phyloP scores from a whole-genome alignment of 2,329 filamentous ascomycete genomes.

The Sphaerostilbella broomeana region DNA sequence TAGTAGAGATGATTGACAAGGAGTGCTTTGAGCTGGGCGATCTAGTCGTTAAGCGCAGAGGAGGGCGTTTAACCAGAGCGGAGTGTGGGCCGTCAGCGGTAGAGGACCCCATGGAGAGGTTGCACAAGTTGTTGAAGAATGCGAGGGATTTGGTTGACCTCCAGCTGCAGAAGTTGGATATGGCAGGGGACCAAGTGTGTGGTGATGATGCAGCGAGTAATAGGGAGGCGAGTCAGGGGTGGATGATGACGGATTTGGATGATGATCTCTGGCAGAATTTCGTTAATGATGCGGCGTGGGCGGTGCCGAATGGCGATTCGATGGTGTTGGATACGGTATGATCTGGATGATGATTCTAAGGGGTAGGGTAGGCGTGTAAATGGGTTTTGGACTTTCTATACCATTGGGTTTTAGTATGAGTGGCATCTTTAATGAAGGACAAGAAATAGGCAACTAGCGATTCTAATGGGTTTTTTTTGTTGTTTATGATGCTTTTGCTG shows the following conservation, averaged over 20 bases:
- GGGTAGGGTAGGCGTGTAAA: background rate
- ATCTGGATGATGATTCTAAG: background rate
- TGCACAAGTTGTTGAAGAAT: constrained; percentile 26
- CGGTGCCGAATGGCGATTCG: constrained; percentile 23
- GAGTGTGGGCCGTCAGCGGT: constrained; percentile 6
- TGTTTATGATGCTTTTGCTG: background rate
- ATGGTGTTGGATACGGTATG: constrained; percentile 17
- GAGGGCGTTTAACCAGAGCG: constrained; percentile 20
- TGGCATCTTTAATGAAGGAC: background rate
- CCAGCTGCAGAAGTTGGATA: constrained; percentile 20
- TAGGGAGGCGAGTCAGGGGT: constrained; percentile 17
- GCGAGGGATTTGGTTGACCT: constrained; percentile 25
- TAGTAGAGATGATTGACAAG: constrained; percentile 22
- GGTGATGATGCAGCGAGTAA: background rate
- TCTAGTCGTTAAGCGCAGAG: constrained; percentile 25
- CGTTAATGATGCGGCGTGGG: constrained; percentile 22
- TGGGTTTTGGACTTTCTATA: too few relatives aligned
- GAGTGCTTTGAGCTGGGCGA: constrained; percentile 26
- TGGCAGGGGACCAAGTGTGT: constrained; percentile 14
- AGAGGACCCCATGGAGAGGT: constrained; percentile 28
- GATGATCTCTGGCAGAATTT: constrained; percentile 23
- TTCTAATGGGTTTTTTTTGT: background rate
- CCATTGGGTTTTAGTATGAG: background rate
- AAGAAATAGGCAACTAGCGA: background rate
- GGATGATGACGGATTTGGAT: constrained; percentile 18